These are phyloP conservation scores for Cystobasidiaceae sp. DNA, from an alignment of 1,284 basidiomycete species.

Conservation along the genomic window DNA sequence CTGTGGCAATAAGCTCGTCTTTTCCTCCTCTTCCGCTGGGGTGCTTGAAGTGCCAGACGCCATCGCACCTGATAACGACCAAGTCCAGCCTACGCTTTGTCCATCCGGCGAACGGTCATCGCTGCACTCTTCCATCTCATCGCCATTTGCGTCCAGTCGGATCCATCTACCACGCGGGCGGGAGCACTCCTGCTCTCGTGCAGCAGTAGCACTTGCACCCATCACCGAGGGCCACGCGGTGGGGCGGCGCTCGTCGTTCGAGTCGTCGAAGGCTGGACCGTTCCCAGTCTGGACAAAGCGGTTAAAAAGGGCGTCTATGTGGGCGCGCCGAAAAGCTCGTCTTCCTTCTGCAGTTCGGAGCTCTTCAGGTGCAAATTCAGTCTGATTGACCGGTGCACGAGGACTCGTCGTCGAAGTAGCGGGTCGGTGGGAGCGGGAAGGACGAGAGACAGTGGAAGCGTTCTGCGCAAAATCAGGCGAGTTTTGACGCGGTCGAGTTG, in stretches of 20 bases:
- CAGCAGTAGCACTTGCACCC: neutral
- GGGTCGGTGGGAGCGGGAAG: neutral
- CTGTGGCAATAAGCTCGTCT: neutral
- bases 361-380: neutral
- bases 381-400: neutral
- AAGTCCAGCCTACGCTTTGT: constrained; percentile 5
- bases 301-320: too few species aligned
- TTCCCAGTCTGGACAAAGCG: too few species aligned
- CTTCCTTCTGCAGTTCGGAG: too few species aligned
- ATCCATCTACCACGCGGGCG: constrained; percentile 6
- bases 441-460: neutral
- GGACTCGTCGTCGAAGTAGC: neutral
- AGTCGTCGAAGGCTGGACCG: too few species aligned
- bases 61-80: too few species aligned
- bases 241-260: too few species aligned
- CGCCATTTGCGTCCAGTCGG: constrained; percentile 23
- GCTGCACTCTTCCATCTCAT: neutral
- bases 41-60: neutral
- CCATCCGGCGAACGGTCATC: neutral
- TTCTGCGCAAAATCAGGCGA: neutral
- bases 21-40: neutral
- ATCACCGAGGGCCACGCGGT: too few species aligned
- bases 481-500: neutral
- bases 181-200: neutral
- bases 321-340: too few species aligned